Base-by-base conservation (phyloP, 2,329 filamentous ascomycete species). In the Sporothrix dimorphospora region DNA sequence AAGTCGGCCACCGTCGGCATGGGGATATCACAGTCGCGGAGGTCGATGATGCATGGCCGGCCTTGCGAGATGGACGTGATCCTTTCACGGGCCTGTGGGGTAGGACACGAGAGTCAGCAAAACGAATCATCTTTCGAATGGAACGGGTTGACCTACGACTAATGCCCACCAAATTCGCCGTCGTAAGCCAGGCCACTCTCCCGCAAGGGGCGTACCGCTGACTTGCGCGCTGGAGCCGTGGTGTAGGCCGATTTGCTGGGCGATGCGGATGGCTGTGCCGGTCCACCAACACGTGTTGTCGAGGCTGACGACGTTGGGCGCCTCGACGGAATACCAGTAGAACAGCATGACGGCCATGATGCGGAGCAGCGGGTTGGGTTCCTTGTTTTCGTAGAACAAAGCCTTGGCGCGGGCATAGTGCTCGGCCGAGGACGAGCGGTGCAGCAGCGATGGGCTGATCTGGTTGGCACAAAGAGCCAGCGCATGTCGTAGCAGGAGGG, bases 281-380 rank as follows among this genome's bases (percentile, higher is more conserved):
- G 55, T 59, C 55, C 55, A 59, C 55, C 55, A 59, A 27, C 27
- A 34, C 2, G 55, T 59, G 24, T 59, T 59, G 55, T 59, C 30
- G 55, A 59, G 55, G 14, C 55, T 59, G 55, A 59, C 55, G 55
- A 59, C 55, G 55, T n/a, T 59, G 27, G 55, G 55, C 4, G 55
- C 27, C 14, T 59, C 55, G 5, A 6, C 24, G 24, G 27, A 38
- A 27, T 27, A 59, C 55, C 55, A 59, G 55, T 59, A 59, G 14
- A 59, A 59, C 12, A 59, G 55, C 55, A 59, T 59, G 12, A 59
- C 27, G 55, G 49, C n/a, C n/a, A 53, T 24, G 49, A 53, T 53
- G 7, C 49, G 49, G 2, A 53, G 21, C n/a, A 53, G 55, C 11
- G 55, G 55, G 27, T 59, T 59, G 24, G 55, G 55, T 9, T 59